Evolutionary conservation across 495 filamentous ascomycete genomes (phyloP).

Genomic region (Hypoxylon cercidicola): DNA sequence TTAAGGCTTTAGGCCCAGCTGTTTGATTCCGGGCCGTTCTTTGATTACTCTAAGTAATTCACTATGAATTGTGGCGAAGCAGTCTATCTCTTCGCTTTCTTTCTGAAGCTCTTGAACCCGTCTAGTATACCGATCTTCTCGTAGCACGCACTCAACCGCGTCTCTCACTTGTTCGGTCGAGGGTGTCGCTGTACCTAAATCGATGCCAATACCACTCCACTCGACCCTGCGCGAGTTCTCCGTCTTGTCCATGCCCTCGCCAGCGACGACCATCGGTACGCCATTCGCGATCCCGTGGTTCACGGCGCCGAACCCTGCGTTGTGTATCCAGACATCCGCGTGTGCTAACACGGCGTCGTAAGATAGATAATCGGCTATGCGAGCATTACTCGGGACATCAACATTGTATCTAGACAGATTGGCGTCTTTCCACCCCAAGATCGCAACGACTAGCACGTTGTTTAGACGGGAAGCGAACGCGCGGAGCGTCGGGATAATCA

Average conservation of each 20-base stretch:
- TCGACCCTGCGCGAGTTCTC: slow-evolving; percentile 48
- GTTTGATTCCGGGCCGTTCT: slow-evolving; percentile 21
- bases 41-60: slow-evolving; percentile 38
- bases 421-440: slow-evolving; percentile 45
- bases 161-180: slow-evolving; percentile 36
- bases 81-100: slow-evolving; percentile 43
- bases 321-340: slow-evolving; percentile 51
- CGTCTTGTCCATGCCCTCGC: slow-evolving; percentile 51
- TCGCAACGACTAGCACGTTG: slow-evolving; percentile 47
- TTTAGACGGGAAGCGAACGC: slow-evolving; percentile 39
- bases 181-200: slow-evolving; percentile 40
- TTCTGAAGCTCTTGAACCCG: slow-evolving; percentile 30
- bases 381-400: slow-evolving; percentile 42
- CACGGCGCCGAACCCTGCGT: slow-evolving; percentile 54
- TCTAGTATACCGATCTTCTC: slow-evolving; percentile 18
- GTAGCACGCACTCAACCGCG: slow-evolving; percentile 43
- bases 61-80: slow-evolving; percentile 36
- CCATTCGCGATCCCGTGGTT: slow-evolving; percentile 53
- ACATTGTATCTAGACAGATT: slow-evolving; percentile 25
- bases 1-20: slow-evolving; percentile 9
- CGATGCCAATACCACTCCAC: slow-evolving; percentile 49
- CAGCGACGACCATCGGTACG: slow-evolving; percentile 53
- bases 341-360: slow-evolving; percentile 51
- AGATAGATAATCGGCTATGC: slow-evolving; percentile 49
- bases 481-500: slow-evolving; percentile 50